These are phyloP conservation scores for Arbutus unedo DNA, from an alignment of 148 eudicot species.

Conservation along the genomic window DNA sequence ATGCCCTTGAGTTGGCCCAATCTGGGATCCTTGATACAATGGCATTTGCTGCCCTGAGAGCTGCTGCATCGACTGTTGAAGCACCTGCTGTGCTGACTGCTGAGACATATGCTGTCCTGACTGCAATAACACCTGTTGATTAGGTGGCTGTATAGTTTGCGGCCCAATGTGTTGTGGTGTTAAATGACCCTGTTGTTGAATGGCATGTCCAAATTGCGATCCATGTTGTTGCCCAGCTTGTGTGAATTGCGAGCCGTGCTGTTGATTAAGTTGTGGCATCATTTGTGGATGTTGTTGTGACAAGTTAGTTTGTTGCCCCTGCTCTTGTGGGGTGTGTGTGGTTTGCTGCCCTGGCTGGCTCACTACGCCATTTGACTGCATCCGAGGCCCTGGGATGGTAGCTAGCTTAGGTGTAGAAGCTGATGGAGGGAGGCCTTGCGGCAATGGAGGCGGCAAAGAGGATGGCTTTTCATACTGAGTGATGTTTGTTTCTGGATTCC, in stretches of 20 bases:
- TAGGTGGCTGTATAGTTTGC: constrained; percentile 41
- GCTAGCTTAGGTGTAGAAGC: constrained; percentile 43
- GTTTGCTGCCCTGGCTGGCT: constrained; percentile 43
- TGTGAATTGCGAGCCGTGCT: constrained; percentile 23
- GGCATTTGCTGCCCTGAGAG: constrained; percentile 44
- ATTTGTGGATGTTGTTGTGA: constrained; percentile 33
- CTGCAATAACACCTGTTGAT: constrained; percentile 25
- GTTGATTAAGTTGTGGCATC: constrained; percentile 30
- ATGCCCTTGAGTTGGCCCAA: constrained; percentile 55
- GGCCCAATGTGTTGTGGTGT: constrained; percentile 39
- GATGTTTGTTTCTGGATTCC: constrained; percentile 91
- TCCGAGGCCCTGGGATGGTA: constrained; percentile 37
- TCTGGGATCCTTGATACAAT: constrained; percentile 42
- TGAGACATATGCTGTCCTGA: constrained; percentile 34
- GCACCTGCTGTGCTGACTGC: constrained; percentile 42
- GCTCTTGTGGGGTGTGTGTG: constrained; percentile 44
- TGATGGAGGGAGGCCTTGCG: constrained; percentile 47
- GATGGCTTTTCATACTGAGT: constrained; percentile 92
- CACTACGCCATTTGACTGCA: constrained; percentile 31
- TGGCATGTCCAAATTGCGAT: constrained; percentile 34
- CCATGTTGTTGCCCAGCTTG: constrained; percentile 50
- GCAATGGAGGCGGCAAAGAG: constrained; percentile 44
- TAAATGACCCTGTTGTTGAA: constrained; percentile 45
- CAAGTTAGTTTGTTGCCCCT: constrained; percentile 30
- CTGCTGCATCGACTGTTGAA: constrained; percentile 45